These are phyloP conservation scores for Solanum sitiens DNA, from an alignment of 257 asterid species.

Conservation along the genomic window DNA sequence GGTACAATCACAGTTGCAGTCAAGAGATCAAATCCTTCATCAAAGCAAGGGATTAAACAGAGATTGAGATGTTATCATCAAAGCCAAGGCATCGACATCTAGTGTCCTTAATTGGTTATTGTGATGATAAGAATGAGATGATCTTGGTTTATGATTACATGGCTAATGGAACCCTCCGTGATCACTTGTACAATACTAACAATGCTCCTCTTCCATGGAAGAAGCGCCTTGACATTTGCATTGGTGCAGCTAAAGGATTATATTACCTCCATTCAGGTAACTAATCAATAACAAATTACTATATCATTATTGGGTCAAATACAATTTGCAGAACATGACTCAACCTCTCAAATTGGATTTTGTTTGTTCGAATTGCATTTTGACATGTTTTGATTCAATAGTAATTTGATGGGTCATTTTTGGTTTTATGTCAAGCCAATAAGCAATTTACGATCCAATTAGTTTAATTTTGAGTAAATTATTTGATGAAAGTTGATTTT, in stretches of 20 bases:
- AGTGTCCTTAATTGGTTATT: conserved; percentile 59
- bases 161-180: conserved; percentile 42
- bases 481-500: not conserved
- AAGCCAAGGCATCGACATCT: conserved; percentile 46
- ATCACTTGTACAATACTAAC: conserved; percentile 29
- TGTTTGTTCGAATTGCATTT: not conserved
- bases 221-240: conserved; percentile 41
- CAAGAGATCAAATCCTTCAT: conserved; percentile 33
- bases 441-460: not conserved
- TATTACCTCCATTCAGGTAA: conserved; percentile 49
- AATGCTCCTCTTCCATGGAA: conserved; percentile 40
- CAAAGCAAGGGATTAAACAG: conserved; percentile 49
- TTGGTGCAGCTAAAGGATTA: conserved; percentile 59
- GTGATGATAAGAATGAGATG: conserved; percentile 46
- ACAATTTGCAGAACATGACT: not conserved
- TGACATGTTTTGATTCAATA: not conserved
- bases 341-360: not conserved
- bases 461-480: not conserved
- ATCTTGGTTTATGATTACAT: conserved; percentile 63
- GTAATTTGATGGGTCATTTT: not conserved
- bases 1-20: conserved; percentile 27
- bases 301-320: not conserved
- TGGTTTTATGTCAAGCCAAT: not conserved
- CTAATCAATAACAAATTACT: not conserved
- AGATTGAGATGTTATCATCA: conserved; percentile 45